Percentiles rank a stretch among this genome's conserved stretches.
phyloP scores from a whole-genome alignment of 2,329 filamentous ascomycete species.

The Geosmithia morbida region DNA sequence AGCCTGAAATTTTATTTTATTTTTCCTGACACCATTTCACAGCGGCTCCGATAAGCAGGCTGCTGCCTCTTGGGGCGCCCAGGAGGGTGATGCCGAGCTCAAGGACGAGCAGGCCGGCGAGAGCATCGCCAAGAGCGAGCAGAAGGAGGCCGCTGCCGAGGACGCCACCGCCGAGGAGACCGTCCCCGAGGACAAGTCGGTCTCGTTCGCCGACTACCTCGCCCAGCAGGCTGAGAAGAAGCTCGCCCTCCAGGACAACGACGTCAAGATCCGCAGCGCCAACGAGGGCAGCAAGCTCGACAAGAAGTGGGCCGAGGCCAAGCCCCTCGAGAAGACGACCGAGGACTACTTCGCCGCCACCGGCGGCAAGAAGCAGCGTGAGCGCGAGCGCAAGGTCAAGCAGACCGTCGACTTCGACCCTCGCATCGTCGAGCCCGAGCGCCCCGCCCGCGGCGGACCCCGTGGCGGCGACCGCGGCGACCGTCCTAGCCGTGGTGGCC shows the following conservation, averaged over 20 bases:
- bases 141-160: slow-evolving; percentile 51
- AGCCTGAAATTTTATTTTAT: not conserved
- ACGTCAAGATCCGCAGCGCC: slow-evolving; percentile 64
- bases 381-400: slow-evolving; percentile 89
- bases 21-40: slow-evolving; percentile 8
- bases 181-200: slow-evolving; percentile 71
- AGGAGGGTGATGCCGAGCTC: slow-evolving; percentile 69
- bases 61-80: slow-evolving; percentile 78
- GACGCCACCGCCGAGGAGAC: slow-evolving; percentile 31
- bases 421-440: slow-evolving; percentile 60
- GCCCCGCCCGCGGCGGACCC: slow-evolving; percentile 33
- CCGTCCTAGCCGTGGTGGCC: slow-evolving; percentile 26
- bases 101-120: slow-evolving; percentile 87
- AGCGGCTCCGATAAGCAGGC: slow-evolving; percentile 79
- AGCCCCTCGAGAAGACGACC: slow-evolving; percentile 50
- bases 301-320: slow-evolving; percentile 89
- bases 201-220: slow-evolving; percentile 83
- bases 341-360: slow-evolving; percentile 65
- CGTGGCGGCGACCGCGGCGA: slow-evolving; percentile 32
- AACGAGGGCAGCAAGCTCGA: slow-evolving; percentile 81
- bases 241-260: slow-evolving; percentile 43
- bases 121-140: slow-evolving; percentile 72
- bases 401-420: slow-evolving; percentile 78
- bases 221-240: slow-evolving; percentile 62
- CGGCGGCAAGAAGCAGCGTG: slow-evolving; percentile 65